Conservation (phyloP, 495 filamentous ascomycete genomes). For the Sordaria brevicollis region DNA sequence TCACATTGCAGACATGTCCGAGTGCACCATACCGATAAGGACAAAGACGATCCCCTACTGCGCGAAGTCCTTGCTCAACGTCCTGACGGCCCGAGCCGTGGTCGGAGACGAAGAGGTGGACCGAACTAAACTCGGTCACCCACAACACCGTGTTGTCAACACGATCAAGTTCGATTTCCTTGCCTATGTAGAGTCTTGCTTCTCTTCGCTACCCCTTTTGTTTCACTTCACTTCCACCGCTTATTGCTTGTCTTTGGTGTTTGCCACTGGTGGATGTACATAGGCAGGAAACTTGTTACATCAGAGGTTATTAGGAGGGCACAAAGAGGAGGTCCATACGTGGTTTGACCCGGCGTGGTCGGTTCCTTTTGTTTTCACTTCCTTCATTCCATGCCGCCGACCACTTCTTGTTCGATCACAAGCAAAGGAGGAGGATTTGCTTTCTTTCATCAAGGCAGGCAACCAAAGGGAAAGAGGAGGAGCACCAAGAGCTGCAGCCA, state of each 20-base stretch:
- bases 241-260: neutral
- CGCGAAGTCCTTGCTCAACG: constrained; percentile 75
- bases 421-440: neutral
- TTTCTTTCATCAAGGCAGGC: neutral
- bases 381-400: neutral
- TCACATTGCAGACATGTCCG: constrained; percentile 59
- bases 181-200: neutral
- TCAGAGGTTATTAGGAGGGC: neutral
- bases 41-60: constrained; percentile 69
- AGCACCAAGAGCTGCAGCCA: neutral
- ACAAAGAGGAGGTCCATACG: neutral
- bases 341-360: neutral
- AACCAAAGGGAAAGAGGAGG: neutral
- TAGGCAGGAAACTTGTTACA: neutral
- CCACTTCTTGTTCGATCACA: neutral
- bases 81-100: constrained; percentile 73
- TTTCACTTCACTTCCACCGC: constrained; percentile 7
- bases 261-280: neutral
- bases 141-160: neutral
- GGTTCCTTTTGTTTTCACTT: neutral
- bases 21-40: constrained; percentile 80
- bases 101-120: constrained; percentile 58
- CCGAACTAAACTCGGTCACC: neutral
- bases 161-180: neutral
- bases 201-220: neutral